phyloP scores from a whole-genome alignment of 1,284 basidiomycete genomes.

The Ceratobasidium sp. region DNA sequence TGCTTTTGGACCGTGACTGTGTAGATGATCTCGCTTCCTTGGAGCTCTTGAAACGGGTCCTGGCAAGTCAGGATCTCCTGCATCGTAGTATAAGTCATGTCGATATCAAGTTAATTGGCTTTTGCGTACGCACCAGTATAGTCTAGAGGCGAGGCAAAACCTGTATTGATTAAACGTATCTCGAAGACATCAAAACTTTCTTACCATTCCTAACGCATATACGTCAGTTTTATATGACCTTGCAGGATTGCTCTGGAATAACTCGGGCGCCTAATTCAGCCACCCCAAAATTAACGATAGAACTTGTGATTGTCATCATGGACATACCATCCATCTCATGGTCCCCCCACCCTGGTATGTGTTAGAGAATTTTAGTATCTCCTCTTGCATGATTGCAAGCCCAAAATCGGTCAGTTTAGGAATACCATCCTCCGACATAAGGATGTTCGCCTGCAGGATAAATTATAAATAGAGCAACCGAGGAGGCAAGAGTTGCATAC shows the following conservation, averaged over 20 bases:
- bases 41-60: conserved; percentile 1
- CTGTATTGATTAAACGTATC: background rate
- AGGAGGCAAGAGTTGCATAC: background rate
- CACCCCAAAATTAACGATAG: no score
- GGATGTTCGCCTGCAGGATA: conserved; percentile 19
- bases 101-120: background rate
- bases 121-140: background rate
- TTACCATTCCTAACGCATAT: conserved; percentile 28
- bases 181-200: background rate
- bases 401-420: conserved; percentile 14
- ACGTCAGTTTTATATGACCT: conserved; percentile 11
- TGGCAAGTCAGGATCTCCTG: conserved; percentile 5
- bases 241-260: background rate
- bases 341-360: conserved; percentile 10
- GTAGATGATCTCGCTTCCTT: background rate
- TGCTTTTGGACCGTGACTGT: background rate
- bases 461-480: background rate
- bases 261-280: background rate
- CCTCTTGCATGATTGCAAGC: conserved; percentile 2
- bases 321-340: conserved; percentile 5
- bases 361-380: background rate
- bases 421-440: background rate
- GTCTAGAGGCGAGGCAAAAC: background rate
- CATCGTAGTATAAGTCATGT: background rate
- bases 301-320: no score